Evolutionary conservation across 129 eudicot genomes (phyloP), one percentile per base, ranked within the genome.

Genomic region (Deinandra increscens): DNA sequence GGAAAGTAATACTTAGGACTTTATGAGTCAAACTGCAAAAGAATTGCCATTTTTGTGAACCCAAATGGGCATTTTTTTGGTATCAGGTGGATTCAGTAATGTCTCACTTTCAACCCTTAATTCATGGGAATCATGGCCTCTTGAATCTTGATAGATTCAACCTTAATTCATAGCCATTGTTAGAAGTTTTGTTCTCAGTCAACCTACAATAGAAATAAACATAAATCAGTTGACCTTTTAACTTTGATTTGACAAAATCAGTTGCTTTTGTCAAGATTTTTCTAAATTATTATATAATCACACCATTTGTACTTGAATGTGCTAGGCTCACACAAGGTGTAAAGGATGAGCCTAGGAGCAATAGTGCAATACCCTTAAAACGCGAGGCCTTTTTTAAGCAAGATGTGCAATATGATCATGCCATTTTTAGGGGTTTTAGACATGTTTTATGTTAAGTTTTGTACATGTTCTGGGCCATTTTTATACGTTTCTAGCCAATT

Each of bases 1-100:
- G 80, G 80, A 69, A 69, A 69, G 70, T 69, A 11, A 23, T 68
- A 12, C 9, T 76, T 69, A 48, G 38, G 62, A 41, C 75, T 45
- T 76, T 68, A 59, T 60, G 34, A 55, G 75, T 70, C 75, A 9
- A 56, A 54, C 50, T 56, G 68, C 17, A 43, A 60, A 15, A 41
- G 7, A 44, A 23, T 29, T 20, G 8, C 64, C 9, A 34, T 26
- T 23, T 66, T 43, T 23, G 68, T 44, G 20, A 66, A 45, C 41
- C 23, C 71, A 46, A 15, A 29, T 49, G 70, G 31, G 19, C 39
- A 15, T 19, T 48, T 26, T 50, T 13, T 56, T 26, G n/a, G 63
- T 56, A 11, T 26, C 63, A 56, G 63, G 39, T 56, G 39, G 63
- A 60, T 48, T 60, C 33, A 14, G 70, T 60, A 33, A 15, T 14